These are phyloP conservation scores for Capsicum chinense DNA, from an alignment of 257 asterid genomes.

Conservation along the genomic window DNA sequence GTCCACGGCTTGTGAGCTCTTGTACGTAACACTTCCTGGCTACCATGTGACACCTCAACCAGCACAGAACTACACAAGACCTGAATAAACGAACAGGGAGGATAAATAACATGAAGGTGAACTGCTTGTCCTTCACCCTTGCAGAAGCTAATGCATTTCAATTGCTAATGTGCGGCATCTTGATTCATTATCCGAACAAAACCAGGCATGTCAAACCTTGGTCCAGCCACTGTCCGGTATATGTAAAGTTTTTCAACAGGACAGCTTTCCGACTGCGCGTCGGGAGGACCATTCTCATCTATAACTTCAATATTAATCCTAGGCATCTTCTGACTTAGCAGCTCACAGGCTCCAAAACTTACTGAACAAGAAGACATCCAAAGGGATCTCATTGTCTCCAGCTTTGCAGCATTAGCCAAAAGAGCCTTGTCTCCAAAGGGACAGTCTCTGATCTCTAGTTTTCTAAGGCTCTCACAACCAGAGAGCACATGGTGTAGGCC, in stretches of 20 bases:
- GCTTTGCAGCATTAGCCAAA: slow-evolving; percentile 39
- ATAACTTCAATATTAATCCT: slow-evolving; percentile 39
- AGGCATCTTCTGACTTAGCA: slow-evolving; percentile 39
- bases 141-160: not conserved
- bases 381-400: slow-evolving; percentile 41
- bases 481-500: slow-evolving; percentile 42
- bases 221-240: slow-evolving; percentile 51
- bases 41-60: not conserved
- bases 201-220: slow-evolving; percentile 47
- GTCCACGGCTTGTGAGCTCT: not conserved
- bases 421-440: slow-evolving; percentile 41
- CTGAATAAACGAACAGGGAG: not conserved
- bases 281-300: slow-evolving; percentile 33
- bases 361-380: slow-evolving; percentile 47
- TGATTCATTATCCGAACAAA: slow-evolving; percentile 38
- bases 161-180: slow-evolving; percentile 23
- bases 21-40: not conserved
- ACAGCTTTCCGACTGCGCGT: slow-evolving; percentile 36
- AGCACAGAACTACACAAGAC: not conserved
- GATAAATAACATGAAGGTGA: not conserved
- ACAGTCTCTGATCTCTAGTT: slow-evolving; percentile 41
- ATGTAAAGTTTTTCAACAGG: slow-evolving; percentile 50
- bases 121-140: not conserved
- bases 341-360: slow-evolving; percentile 40
- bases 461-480: slow-evolving; percentile 39